These are phyloP conservation scores for Kodamaea anthophila DNA, from an alignment of 1,139 yeast genomes.

Conservation along the genomic window DNA sequence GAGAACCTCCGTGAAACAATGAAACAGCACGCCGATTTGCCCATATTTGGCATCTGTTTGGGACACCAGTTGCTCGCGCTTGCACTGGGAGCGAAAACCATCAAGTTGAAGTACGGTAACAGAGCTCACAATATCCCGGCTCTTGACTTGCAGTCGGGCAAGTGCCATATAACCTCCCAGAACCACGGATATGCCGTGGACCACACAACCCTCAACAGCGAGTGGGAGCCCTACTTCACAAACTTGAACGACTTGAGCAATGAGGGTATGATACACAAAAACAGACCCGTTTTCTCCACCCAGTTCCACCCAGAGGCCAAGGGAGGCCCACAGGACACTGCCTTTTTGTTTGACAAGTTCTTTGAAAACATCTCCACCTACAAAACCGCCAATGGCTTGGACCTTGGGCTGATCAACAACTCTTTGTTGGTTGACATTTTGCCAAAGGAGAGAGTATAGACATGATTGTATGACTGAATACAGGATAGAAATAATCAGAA, in stretches of 20 bases:
- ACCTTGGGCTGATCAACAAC: constrained; percentile 37
- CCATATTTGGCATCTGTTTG: constrained; percentile 93
- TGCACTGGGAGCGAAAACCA: constrained; percentile 89
- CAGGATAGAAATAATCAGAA: too few relatives aligned
- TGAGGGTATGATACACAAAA: constrained; percentile 90
- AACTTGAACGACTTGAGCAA: constrained; percentile 92
- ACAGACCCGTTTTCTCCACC: constrained; percentile 86
- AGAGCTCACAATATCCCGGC: constrained; percentile 99
- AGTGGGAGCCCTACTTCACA: constrained; percentile 81
- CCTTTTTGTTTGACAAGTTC: constrained; percentile 85
- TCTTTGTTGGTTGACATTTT: constrained; percentile 71
- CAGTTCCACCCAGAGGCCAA: constrained; percentile 99
- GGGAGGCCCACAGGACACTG: constrained; percentile 95
- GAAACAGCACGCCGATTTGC: constrained; percentile 58
- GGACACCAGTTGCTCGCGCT: constrained; percentile 95
- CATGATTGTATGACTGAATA: too few relatives aligned
- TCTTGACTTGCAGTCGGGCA: constrained; percentile 79
- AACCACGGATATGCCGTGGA: constrained; percentile 98
- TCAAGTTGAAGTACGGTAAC: constrained; percentile 94
- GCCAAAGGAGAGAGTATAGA: constrained; percentile 72
- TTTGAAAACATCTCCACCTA: constrained; percentile 61
- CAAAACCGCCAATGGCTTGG: constrained; percentile 40
- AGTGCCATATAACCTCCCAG: constrained; percentile 95
- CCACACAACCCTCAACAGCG: constrained; percentile 62
- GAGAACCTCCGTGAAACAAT: constrained; percentile 68